These are phyloP conservation scores for Globisporangium spinosum DNA, from an alignment of 352 stramenopile genomes.

Conservation along the genomic window DNA sequence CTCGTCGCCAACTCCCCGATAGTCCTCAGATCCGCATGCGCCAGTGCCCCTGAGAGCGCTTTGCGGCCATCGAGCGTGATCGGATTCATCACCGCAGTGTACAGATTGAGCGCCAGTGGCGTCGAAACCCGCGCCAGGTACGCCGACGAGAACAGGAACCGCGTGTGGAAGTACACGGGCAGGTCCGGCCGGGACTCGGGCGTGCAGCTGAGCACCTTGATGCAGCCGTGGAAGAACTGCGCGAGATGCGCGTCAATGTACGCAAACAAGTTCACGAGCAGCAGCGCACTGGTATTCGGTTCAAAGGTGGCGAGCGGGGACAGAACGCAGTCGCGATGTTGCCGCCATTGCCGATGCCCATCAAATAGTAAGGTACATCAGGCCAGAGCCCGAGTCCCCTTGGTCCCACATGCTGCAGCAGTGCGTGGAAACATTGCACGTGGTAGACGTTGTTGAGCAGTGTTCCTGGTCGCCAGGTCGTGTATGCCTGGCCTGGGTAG, in stretches of 20 bases:
- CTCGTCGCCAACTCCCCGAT: conserved; percentile 38
- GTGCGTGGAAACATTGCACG: conserved; percentile 75
- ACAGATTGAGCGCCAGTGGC: conserved; percentile 94
- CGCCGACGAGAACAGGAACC: conserved; percentile 90
- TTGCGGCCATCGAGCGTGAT: conserved; percentile 90
- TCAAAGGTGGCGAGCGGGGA: conserved; percentile 36
- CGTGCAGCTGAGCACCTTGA: conserved; percentile 92
- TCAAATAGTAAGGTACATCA: conserved; percentile 88
- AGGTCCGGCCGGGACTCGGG: conserved; percentile 90
- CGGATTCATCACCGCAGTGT: conserved; percentile 93
- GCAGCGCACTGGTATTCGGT: conserved; percentile 72
- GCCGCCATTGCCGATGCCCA: conserved; percentile 91
- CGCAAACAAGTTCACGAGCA: conserved; percentile 89
- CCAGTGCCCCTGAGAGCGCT: conserved; percentile 85
- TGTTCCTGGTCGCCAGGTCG: conserved; percentile 84
- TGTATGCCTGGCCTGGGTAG: conserved; percentile 95
- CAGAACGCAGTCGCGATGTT: conserved; percentile 86
- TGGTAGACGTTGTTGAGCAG: conserved; percentile 93
- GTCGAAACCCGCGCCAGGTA: conserved; percentile 92
- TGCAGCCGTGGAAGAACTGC: conserved; percentile 92
- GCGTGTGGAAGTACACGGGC: conserved; percentile 93
- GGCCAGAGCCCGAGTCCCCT: conserved; percentile 37
- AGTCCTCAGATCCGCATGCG: conserved; percentile 63
- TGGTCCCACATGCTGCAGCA: conserved; percentile 60
- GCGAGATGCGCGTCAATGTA: conserved; percentile 90